Base-by-base conservation (phyloP, 768 basidiomycete species). In the Gautieria morchelliformis region DNA sequence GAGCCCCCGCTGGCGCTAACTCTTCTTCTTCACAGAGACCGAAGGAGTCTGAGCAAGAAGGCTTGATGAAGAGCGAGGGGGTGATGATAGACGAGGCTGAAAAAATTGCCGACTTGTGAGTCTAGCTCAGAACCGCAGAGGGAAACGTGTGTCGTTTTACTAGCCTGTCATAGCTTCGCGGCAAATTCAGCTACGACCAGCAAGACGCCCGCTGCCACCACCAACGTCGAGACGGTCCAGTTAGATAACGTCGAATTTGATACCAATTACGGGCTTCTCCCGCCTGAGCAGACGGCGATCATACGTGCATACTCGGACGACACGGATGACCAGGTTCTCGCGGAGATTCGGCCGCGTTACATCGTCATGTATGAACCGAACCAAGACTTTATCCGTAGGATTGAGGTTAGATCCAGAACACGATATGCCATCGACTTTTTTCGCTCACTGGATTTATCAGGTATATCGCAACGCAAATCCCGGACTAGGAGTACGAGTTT, bases 341-440 rank as follows among this genome's bases (percentile, higher is more conserved):
- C 82, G 42, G 95, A 99, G 67, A 75, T 98, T 8, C 77, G 86
- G 59, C 96, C 96, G 1, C 82, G 85, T 60, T 98, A 93, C 66
- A 85, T 99, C 53, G 83, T 98, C 48, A 91, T 98, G 87, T 93
- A 87, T 62, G 96, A 99, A 65, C 93, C 95, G 2, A 89, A 84
- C 63, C 85, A 92, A 67, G 89, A 95, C 53, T 99, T 97, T 63
- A 81, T 97, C 39, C 77, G 96, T 27, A 79, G 96, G 1, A 77
- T 99, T 24, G 94, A 99, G 78, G 94, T 91, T 53, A 55, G 79
- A 62, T 33, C 11, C 7, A n/a, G 22, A 20, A 15, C 6, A 32
- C 39, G 17, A 14, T 33, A 3, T 42, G 24, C 3, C 17, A 22
- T 50, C 12, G 42, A 7, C 46, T 10, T 39, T 44, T 20, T 30